Percentiles rank a stretch among this genome's conserved stretches.
phyloP scores from a whole-genome alignment of 768 basidiomycete species.

The Podaxis sp. region DNA sequence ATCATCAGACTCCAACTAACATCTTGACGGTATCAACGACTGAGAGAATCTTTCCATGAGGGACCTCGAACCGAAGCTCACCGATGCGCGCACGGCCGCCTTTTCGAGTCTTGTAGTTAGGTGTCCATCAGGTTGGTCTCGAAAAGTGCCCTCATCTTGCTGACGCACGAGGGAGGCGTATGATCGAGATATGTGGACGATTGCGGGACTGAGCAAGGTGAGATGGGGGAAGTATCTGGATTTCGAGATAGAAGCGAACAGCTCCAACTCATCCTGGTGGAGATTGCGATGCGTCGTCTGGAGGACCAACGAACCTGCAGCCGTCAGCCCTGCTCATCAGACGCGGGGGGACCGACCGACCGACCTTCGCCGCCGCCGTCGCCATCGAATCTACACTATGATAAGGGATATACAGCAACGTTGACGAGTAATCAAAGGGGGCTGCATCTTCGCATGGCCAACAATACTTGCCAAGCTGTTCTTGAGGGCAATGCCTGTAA shows the following conservation, averaged over 20 bases:
- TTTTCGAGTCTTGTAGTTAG: neutral
- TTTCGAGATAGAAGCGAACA: neutral
- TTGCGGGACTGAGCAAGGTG: slow-evolving; percentile 1
- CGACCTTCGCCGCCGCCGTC: neutral
- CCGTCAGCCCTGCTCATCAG: neutral
- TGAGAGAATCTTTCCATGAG: neutral
- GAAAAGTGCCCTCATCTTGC: neutral
- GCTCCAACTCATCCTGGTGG: slow-evolving; percentile 2
- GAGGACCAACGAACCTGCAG: neutral
- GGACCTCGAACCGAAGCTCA: neutral
- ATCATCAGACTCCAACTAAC: neutral
- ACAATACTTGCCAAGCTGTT: slow-evolving; percentile 1
- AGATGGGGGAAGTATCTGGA: slow-evolving; percentile 4
- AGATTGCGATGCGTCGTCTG: slow-evolving; percentile 4
- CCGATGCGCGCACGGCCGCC: neutral
- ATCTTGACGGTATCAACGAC: neutral
- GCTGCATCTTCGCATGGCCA: neutral
- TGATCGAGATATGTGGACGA: neutral
- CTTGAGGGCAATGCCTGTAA: neutral
- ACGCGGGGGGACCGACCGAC: neutral
- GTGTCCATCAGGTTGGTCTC: neutral
- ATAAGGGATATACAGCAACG: neutral
- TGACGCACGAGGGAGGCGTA: slow-evolving; percentile 3
- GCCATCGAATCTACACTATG: neutral
- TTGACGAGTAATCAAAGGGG: neutral